Conservation (phyloP, 257 asterid genomes). For the Avicennia marina region DNA sequence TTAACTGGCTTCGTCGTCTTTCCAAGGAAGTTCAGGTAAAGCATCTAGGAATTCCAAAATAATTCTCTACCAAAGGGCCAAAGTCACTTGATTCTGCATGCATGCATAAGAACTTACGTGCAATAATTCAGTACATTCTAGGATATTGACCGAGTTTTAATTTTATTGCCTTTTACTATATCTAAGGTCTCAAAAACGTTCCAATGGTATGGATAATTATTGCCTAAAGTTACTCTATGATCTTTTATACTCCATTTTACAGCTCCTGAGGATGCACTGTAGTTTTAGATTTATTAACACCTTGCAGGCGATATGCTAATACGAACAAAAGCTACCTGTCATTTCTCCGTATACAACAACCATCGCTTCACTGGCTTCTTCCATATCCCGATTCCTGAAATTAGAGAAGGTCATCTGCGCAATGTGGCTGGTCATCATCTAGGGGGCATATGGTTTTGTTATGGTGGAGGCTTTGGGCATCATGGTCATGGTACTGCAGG, state of each 20-base stretch:
- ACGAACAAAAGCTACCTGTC: constrained; percentile 37
- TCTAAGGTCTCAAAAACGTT: too few relatives aligned
- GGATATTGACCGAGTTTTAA: too few relatives aligned
- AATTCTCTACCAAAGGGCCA: too few relatives aligned
- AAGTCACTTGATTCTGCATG: too few relatives aligned
- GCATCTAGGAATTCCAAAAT: too few relatives aligned
- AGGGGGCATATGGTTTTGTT: constrained; percentile 80
- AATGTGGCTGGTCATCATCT: constrained; percentile 54
- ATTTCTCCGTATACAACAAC: not conserved
- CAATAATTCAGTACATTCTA: too few relatives aligned
- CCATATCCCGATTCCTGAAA: constrained; percentile 96
- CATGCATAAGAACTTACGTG: too few relatives aligned
- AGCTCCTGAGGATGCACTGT: too few relatives aligned
- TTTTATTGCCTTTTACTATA: too few relatives aligned
- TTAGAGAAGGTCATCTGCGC: constrained; percentile 59
- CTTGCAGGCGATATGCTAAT: constrained; percentile 46
- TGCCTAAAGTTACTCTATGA: too few relatives aligned
- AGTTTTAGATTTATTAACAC: constrained; percentile 41
- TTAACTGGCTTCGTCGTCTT: constrained; percentile 63
- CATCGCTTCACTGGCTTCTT: constrained; percentile 75
- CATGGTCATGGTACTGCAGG: constrained; percentile 86
- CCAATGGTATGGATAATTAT: too few relatives aligned
- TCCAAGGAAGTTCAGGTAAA: constrained; percentile 53
- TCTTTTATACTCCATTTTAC: too few relatives aligned
- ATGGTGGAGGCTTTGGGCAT: constrained; percentile 92